Percentiles rank a stretch among this genome's conserved stretches.
phyloP scores from a whole-genome alignment of 2,329 filamentous ascomycete genomes.

The Falciphora oryzae region DNA sequence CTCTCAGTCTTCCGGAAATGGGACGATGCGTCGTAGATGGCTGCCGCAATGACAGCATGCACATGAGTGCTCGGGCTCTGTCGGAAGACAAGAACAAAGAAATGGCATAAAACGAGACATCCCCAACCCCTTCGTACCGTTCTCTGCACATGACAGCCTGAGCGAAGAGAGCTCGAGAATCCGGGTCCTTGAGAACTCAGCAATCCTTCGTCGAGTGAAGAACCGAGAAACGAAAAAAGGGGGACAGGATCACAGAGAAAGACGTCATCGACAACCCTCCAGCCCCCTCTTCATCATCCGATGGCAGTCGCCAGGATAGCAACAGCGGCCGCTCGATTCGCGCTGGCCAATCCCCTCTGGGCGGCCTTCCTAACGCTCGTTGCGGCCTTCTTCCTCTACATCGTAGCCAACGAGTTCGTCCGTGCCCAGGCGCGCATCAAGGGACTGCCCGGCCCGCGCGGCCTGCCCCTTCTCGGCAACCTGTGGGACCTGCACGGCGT shows the following conservation, averaged over 20 bases:
- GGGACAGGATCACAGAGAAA: neutral
- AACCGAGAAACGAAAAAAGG: neutral
- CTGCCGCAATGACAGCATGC: neutral
- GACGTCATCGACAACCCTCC: too few species aligned
- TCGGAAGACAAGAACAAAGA: neutral
- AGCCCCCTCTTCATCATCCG: neutral
- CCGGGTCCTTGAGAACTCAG: neutral
- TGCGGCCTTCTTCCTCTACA: constrained; percentile 5
- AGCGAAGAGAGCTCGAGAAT: neutral
- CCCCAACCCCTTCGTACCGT: neutral
- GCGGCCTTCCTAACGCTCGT: neutral
- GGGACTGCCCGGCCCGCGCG: constrained; percentile 15
- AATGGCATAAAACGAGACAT: neutral
- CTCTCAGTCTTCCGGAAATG: neutral
- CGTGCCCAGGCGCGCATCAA: constrained; percentile 6
- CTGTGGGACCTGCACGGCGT: constrained; percentile 16
- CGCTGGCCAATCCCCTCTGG: neutral
- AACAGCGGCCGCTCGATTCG: neutral
- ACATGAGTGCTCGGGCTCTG: neutral
- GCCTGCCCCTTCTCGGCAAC: constrained; percentile 18
- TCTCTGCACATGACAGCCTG: too few species aligned
- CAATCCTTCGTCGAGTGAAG: neutral
- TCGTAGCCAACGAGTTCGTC: constrained; percentile 10
- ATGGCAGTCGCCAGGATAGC: neutral
- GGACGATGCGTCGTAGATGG: neutral